Base-by-base conservation (phyloP, 2,329 filamentous ascomycete genomes). In the Curvularia hawaiiensis region DNA sequence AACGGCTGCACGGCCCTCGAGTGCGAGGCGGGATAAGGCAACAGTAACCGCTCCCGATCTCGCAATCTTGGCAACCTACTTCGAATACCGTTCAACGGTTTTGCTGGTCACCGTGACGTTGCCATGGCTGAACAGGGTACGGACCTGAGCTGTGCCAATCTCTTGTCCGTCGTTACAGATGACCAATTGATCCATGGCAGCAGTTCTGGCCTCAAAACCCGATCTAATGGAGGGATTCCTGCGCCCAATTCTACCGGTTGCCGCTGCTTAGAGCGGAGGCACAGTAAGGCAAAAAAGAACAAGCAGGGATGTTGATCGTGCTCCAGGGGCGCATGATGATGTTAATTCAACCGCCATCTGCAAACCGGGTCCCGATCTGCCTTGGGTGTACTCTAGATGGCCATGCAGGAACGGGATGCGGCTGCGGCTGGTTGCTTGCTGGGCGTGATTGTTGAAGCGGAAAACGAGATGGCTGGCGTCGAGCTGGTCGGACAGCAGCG, bases 291-390 rank as follows among this genome's bases (percentile, higher is more conserved):
- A 9, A 33, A 52, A 54, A 50, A 11, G 52, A 44, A 54, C 49
- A 47, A 52, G 52, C 56, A 52, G 46, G 61, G 52, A 57, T 56
- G 59, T 20, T 52, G 47, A 61, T 60, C 50, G 46, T 58, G 50
- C 50, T 43, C 35, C 53, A 60, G 54, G 53, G 48, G 62, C 44
- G 46, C 44, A 54, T 59, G 56, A 56, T 46, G 49, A 61, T 59
- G 52, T 59, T 54, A 60, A 65, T 56, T 56, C 51, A 61, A 57
- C 52, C 43, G 26, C 56, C 31, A n/a, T 43, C 55, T 54, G 46
- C 51, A 50, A 43, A 61, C 56, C 52, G 57, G 62, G 63, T 55
- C 49, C 51, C 54, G 61, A 51, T 60, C 60, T 64, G 18, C 16
- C 16, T 38, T 18, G 3, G 5, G 3, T 2, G 30, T n/a, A 38